These are phyloP conservation scores for Aspergillus indologenus DNA, from an alignment of 495 filamentous ascomycete species.

Conservation along the genomic window DNA sequence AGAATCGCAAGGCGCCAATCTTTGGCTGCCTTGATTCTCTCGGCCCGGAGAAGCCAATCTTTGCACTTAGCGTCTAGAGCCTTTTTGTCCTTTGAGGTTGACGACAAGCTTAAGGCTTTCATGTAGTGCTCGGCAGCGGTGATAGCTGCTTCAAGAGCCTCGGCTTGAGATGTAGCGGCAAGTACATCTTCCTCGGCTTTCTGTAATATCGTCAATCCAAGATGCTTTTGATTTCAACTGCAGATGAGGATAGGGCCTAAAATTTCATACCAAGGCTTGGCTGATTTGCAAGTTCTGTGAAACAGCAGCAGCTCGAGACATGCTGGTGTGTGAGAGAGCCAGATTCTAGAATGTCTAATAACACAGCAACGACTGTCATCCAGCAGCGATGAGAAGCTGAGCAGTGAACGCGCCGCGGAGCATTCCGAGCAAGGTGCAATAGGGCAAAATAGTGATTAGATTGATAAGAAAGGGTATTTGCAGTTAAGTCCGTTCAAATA, in stretches of 20 bases:
- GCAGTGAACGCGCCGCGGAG: neutral
- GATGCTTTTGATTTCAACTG: neutral
- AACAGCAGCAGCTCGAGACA: constrained; percentile 30
- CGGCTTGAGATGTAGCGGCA: constrained; percentile 53
- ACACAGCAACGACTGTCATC: neutral
- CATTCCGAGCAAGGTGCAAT: neutral
- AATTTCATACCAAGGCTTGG: constrained; percentile 27
- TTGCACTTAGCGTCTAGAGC: constrained; percentile 62
- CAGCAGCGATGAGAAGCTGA: neutral
- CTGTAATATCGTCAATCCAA: constrained; percentile 41
- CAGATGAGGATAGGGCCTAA: neutral
- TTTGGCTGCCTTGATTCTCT: constrained; percentile 62
- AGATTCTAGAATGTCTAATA: constrained; percentile 2
- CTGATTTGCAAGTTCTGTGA: constrained; percentile 26
- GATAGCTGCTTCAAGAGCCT: constrained; percentile 71
- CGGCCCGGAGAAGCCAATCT: constrained; percentile 63
- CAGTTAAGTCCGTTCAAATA: no score
- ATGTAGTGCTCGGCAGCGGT: constrained; percentile 74
- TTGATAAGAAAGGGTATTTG: neutral
- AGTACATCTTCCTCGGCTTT: constrained; percentile 58
- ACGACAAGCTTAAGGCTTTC: constrained; percentile 59
- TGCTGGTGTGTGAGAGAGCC: constrained; percentile 18
- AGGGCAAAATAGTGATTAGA: neutral
- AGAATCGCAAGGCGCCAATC: constrained; percentile 33
- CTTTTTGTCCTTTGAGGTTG: constrained; percentile 51